Evolutionary conservation across 768 basidiomycete genomes (phyloP), one percentile per base, ranked within the genome.

Genomic region (Suillus lakei): DNA sequence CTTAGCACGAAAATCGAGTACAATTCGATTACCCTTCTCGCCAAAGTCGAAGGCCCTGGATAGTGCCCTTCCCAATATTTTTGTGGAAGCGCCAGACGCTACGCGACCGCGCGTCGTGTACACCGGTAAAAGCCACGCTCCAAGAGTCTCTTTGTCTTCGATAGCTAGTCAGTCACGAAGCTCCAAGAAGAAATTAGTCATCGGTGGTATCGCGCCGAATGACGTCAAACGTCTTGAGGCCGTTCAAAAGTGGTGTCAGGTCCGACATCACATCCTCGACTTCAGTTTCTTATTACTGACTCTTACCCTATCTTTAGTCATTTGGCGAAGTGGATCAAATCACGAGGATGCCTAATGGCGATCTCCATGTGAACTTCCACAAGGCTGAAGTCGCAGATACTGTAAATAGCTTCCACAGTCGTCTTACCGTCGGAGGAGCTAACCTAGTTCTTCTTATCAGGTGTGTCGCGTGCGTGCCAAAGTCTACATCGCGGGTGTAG

Each of bases 351-450:
- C 88, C 88, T 59, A 92, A 91, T 67, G 90, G 89, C 51, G 91
- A 93, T 75, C 77, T 93, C n/a, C 88, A 91, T 70, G 82, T 93
- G 58, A 86, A 89, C 70, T 93, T 92, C 71, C 84, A 86, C 55
- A 86, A 85, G 61, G 83, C 88, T 59, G 91, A 93, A 64, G 91
- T 93, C 12, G 92, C 92, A 26, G 92, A 93, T 67, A 93, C 90
- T 8, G 92, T 92, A 73, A 32, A 88, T 81, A 60, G 13, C 34
- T 34, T 44, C 12, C 54, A 30, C 36, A 21, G 39, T 44, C 32
- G 16, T 30, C 61, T 18, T 53, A 16, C 8, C 13, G 32, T 67
- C 55, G 36, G 41, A 28, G 18, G 21, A 54, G 39, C 65, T 71
- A 44, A 69, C 69, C 69, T 64, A 72, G 28, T 18, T 34, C 15